phyloP scores from a whole-genome alignment of 2,329 filamentous ascomycete genomes.

The Aschersonia sp. region DNA sequence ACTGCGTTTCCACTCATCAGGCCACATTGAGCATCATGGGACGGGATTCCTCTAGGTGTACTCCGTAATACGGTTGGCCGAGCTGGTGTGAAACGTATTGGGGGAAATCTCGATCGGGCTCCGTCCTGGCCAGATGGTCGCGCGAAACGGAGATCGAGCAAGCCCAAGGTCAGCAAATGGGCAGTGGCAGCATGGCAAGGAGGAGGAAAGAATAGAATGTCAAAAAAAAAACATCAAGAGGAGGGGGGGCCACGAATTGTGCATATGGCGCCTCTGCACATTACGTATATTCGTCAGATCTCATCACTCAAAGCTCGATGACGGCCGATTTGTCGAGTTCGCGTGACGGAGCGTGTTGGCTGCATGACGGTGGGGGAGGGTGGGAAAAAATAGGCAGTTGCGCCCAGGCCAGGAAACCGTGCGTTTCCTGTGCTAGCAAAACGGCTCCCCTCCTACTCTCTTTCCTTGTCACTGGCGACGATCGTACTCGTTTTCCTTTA shows the following conservation, averaged over 20 bases:
- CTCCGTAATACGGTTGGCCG: not conserved
- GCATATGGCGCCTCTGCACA: too few species aligned
- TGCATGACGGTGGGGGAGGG: not conserved
- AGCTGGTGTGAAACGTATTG: not conserved
- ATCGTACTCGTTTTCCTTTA: not conserved
- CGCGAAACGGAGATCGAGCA: constrained; percentile 4
- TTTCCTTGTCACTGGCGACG: too few species aligned
- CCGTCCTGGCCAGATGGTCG: constrained; percentile 3
- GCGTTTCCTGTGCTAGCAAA: too few species aligned
- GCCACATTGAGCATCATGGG: constrained; percentile 2
- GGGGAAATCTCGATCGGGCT: constrained; percentile 6
- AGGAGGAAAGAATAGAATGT: not conserved
- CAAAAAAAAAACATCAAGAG: not conserved
- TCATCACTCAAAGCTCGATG: not conserved
- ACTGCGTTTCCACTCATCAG: not conserved
- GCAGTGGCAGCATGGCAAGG: too few species aligned
- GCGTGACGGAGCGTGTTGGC: not conserved
- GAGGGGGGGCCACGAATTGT: not conserved
- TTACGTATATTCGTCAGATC: not conserved
- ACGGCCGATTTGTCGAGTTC: not conserved
- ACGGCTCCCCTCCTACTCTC: too few species aligned
- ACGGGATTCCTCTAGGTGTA: constrained; percentile 1
- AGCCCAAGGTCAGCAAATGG: too few species aligned
- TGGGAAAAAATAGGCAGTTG: too few species aligned
- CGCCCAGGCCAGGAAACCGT: too few species aligned